These are phyloP conservation scores for Silene vulgaris DNA, from an alignment of 179 eudicot genomes.

Conservation along the genomic window DNA sequence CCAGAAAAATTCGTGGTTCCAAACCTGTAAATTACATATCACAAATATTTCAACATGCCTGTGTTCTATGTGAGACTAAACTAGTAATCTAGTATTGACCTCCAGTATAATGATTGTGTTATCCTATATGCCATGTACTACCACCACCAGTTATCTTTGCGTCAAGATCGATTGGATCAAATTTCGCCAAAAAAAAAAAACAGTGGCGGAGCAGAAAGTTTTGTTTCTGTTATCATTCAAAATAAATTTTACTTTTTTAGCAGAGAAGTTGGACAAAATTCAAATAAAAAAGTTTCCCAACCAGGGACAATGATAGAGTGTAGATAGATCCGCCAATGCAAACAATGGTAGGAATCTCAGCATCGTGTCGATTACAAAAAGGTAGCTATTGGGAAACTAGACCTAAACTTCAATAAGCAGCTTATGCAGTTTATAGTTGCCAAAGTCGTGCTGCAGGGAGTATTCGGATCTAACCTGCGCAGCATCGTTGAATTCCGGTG, in stretches of 20 bases:
- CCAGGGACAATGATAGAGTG: too few species aligned
- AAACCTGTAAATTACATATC: constrained; percentile 47
- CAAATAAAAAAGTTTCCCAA: too few species aligned
- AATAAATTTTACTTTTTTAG: too few species aligned
- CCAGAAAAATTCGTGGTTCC: constrained; percentile 98
- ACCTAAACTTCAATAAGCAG: background rate
- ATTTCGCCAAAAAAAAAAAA: too few species aligned
- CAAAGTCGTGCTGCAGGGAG: constrained; percentile 2
- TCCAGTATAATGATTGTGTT: too few species aligned
- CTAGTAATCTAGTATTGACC: background rate
- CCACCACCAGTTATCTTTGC: too few species aligned
- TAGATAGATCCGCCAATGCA: background rate
- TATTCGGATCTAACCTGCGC: constrained; percentile 58
- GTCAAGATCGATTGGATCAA: too few species aligned
- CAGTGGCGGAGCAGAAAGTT: too few species aligned
- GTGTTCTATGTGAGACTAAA: constrained; percentile 1
- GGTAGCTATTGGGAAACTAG: constrained; percentile 18
- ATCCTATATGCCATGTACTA: too few species aligned
- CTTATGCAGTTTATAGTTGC: background rate
- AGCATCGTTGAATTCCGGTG: constrained; percentile 81
- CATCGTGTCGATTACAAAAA: background rate
- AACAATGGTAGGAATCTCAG: background rate
- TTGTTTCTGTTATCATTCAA: too few species aligned
- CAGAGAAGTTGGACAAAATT: too few species aligned
- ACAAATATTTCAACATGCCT: background rate